A percentile compares a stretch with the other conserved stretches of the same genome.
Evolutionary conservation across 2,329 filamentous ascomycete species (phyloP).

Genomic region (Endothia cerciana): DNA sequence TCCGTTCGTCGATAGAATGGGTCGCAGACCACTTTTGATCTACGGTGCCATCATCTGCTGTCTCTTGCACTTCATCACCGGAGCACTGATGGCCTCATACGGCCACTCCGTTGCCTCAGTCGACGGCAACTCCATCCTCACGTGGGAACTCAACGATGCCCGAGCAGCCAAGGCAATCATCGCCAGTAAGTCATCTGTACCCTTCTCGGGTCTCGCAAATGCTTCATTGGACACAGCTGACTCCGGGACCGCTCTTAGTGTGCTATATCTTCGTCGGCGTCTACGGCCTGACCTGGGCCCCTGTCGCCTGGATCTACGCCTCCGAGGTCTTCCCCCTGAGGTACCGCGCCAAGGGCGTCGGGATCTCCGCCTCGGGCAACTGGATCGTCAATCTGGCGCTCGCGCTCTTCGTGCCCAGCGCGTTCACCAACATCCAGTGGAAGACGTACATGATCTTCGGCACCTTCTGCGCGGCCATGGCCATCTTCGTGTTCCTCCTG

Average conservation of each 20-base stretch:
- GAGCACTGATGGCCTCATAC: constrained; percentile 53
- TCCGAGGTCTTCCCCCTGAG: constrained; percentile 48
- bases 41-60: constrained; percentile 50
- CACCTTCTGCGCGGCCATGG: constrained; percentile 55
- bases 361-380: constrained; percentile 54
- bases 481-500: constrained; percentile 55
- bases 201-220: not conserved
- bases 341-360: constrained; percentile 57
- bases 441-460: constrained; percentile 56
- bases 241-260: not conserved
- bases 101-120: constrained; percentile 49
- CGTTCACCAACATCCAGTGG: constrained; percentile 53
- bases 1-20: constrained; percentile 53
- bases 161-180: constrained; percentile 53
- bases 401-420: constrained; percentile 51
- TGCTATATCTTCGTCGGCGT: constrained; percentile 49
- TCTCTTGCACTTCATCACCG: constrained; percentile 51
- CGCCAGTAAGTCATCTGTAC: constrained; percentile 42
- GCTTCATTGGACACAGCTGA: not conserved
- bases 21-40: constrained; percentile 52
- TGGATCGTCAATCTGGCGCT: constrained; percentile 57
- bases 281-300: constrained; percentile 41
- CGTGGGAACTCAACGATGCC: constrained; percentile 49
- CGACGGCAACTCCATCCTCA: constrained; percentile 48
- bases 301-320: constrained; percentile 40